These are phyloP conservation scores for Fusarium sarcochroum DNA, from an alignment of 2,329 filamentous ascomycete species.

Conservation along the genomic window DNA sequence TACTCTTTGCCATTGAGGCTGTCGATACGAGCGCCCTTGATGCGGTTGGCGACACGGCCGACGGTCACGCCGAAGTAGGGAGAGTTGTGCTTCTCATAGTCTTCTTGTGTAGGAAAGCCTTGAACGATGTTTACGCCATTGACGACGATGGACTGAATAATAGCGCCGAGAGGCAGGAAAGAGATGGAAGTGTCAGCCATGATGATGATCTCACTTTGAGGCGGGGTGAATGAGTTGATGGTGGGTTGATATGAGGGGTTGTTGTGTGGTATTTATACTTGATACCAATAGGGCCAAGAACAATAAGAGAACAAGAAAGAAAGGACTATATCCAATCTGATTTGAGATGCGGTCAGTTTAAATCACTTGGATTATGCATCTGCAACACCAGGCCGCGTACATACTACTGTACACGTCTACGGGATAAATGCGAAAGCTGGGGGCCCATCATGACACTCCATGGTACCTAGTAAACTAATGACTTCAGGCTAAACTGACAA, in stretches of 20 bases:
- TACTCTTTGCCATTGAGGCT: slow-evolving; percentile 80
- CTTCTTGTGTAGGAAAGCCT: slow-evolving; percentile 81
- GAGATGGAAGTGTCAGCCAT: slow-evolving; percentile 68
- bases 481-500: slow-evolving; percentile 47
- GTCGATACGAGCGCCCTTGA: slow-evolving; percentile 78
- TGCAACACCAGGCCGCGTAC: slow-evolving; percentile 6
- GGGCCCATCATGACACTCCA: slow-evolving; percentile 45
- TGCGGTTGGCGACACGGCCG: slow-evolving; percentile 86
- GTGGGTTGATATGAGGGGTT: slow-evolving; percentile 18
- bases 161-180: slow-evolving; percentile 82
- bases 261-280: slow-evolving; percentile 23
- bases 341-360: slow-evolving; percentile 38
- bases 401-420: slow-evolving; percentile 1
- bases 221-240: slow-evolving; percentile 17
- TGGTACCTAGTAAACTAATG: neutral
- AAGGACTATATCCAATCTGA: slow-evolving; percentile 5
- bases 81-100: slow-evolving; percentile 81
- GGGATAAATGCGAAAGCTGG: slow-evolving; percentile 44
- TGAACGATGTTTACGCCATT: slow-evolving; percentile 89
- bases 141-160: slow-evolving; percentile 85
- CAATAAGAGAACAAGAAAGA: slow-evolving; percentile 13
- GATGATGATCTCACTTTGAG: slow-evolving; percentile 26
- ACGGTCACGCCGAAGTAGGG: slow-evolving; percentile 95
- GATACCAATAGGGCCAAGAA: slow-evolving; percentile 1
- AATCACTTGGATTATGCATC: slow-evolving; percentile 20